phyloP scores from a whole-genome alignment of 2,329 filamentous ascomycete genomes.

The Beauveria caledonica region DNA sequence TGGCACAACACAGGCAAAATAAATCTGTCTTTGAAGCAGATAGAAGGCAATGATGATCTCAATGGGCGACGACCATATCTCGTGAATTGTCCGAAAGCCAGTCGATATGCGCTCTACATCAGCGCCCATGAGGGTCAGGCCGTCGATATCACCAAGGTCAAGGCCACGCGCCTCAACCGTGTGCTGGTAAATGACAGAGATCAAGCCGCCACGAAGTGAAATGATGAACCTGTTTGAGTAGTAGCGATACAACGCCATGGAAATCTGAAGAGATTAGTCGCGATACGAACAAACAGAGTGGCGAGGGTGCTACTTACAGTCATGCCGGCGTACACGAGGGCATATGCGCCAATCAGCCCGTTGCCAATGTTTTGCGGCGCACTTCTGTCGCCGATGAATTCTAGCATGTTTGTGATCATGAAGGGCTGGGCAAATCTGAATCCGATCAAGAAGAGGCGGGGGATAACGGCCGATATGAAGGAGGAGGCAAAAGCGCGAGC shows the following conservation, averaged over 20 bases:
- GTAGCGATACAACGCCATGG: neutral
- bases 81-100: conserved; percentile 30
- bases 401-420: conserved; percentile 25
- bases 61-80: conserved; percentile 31
- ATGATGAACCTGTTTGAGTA: neutral
- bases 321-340: conserved; percentile 33
- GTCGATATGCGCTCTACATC: conserved; percentile 33
- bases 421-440: conserved; percentile 34
- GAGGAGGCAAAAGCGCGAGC: conserved; percentile 11
- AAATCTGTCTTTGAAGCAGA: conserved; percentile 36
- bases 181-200: conserved; percentile 2
- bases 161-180: neutral
- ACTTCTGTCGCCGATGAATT: conserved; percentile 18
- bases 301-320: conserved; percentile 22
- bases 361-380: conserved; percentile 18
- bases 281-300: neutral
- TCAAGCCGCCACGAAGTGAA: neutral
- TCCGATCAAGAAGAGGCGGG: conserved; percentile 21
- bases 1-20: conserved; percentile 36
- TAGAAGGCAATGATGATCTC: conserved; percentile 37
- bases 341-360: conserved; percentile 30
- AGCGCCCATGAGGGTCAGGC: conserved; percentile 33
- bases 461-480: conserved; percentile 17
- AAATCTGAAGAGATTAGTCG: neutral
- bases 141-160: conserved; percentile 3